These are phyloP conservation scores for Ogataea populi-albae DNA, from an alignment of 805 yeast genomes.

Conservation along the genomic window DNA sequence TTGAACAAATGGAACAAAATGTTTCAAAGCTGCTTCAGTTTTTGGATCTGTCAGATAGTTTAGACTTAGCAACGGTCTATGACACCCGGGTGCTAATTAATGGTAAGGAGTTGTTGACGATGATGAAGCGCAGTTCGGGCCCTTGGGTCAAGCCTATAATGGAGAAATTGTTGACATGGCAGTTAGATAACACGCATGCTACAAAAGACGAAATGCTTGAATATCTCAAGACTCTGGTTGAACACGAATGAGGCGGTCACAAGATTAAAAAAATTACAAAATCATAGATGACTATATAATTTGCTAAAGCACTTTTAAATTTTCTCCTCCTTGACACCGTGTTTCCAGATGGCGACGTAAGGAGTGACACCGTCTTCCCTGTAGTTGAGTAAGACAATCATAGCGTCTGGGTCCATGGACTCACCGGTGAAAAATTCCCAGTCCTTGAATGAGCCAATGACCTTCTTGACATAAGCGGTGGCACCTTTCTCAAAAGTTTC, in stretches of 20 bases:
- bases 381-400: constrained; percentile 97
- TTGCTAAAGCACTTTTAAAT: too few relatives aligned
- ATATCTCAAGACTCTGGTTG: constrained; percentile 25
- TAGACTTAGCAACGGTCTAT: constrained; percentile 42
- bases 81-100: constrained; percentile 63
- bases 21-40: constrained; percentile 24
- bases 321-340: constrained; percentile 89
- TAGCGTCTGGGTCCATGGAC: constrained; percentile 99
- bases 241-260: constrained; percentile 3
- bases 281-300: too few relatives aligned
- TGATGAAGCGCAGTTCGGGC: constrained; percentile 66
- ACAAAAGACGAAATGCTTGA: constrained; percentile 53
- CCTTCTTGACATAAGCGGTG: constrained; percentile 91
- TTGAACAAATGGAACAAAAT: constrained; percentile 25
- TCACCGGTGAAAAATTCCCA: constrained; percentile 99
- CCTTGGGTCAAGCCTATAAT: constrained; percentile 74
- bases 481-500: constrained; percentile 97
- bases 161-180: constrained; percentile 65
- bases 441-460: constrained; percentile 92
- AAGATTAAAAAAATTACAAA: constrained; percentile 5
- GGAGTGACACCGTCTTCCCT: constrained; percentile 99
- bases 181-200: constrained; percentile 66
- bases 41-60: constrained; percentile 30
- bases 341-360: constrained; percentile 97
- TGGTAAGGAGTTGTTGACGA: constrained; percentile 63